Base-by-base conservation (phyloP, 2,329 filamentous ascomycete species). In the Paramyrothecium roridum region DNA sequence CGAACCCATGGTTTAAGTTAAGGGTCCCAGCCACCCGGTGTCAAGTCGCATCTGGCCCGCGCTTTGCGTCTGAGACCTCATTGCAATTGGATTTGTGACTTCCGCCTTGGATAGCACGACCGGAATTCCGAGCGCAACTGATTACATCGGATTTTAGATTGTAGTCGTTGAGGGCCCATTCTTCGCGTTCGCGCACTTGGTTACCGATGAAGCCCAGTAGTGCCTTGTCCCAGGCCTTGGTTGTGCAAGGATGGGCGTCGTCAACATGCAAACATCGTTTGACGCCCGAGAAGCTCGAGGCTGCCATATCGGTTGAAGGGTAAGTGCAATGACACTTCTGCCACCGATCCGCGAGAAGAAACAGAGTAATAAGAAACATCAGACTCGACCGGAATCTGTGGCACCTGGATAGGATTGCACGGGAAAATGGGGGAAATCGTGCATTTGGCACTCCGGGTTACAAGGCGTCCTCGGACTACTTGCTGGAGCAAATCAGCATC, bases 361-460 rank as follows among this genome's bases (percentile, higher is more conserved):
- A 50, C 22, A 22, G 3, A 12, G 7, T 23, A 17, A 16, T 50
- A 13, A 50, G 20, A 33, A n/a, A 4, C 26, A 8, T 8, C 7
- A 50, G 48, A 20, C 70, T 86, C 21, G 74, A 80, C 66, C 72
- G 74, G 53, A 80, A 81, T 48, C 76, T 86, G 17, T 72, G 75
- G 62, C 74, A 77, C 55, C 72, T 86, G 7, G 73, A 85, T 63
- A 69, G 75, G 46, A 85, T 86, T 53, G 83, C 76, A 13, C 69
- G 69, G 22, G 72, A 76, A 52, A 80, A 86, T 61, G 81, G 80
- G 37, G 83, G 82, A 17, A 85, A 84, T 67, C 76, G 83, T 51
- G 83, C 83, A 7, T 85, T 84, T 56, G 83, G 84, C 16, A 71
- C 80, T 10, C 80, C 82, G 1, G 84, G 84, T 16, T 86, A 79